Evolutionary conservation across 2,329 filamentous ascomycete species (phyloP), one percentile per base, ranked within the genome.

Genomic region (Massarina eburnea): DNA sequence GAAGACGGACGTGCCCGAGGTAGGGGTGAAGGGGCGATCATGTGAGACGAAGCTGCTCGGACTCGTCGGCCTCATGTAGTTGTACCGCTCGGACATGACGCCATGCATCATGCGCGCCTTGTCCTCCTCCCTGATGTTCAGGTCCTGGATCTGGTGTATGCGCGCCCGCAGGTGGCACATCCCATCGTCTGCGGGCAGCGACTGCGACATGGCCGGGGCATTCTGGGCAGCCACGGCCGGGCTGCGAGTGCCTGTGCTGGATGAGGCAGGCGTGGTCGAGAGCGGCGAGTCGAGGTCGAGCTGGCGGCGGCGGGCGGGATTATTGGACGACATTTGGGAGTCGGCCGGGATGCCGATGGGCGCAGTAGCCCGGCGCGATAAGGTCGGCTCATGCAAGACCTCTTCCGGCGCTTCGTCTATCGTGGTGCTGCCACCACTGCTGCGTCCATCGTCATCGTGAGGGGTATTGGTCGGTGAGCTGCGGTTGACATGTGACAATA

Each of bases 1-100:
- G 51, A 66, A 66, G 34, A 66, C 49, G 1, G 68, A 71, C 18
- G 59, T 60, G 8, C 55, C 57, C 6, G 68, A 71, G 20, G 57
- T 67, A 2, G 70, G 70, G 3, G 70, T 72, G 42, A 62, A 64
- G 12, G 70, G 68, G 21, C 67, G 61, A 34, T 72, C 69, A 49
- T 68, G 59, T 14, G 68, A 71, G 34, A 65, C 40, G 36, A 71
- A 66, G 58, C 68, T 72, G 46, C 59, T 67, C 5, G 70, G 68
- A 3, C 68, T 71, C 7, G 62, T 64, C 10, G 70, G 66, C 9
- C 68, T 58, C 48, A 70, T 58, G 27, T 58, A 48, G 51, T 67
- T 61, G 55, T 76, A 79, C 42, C 73, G 70, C 53, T 75, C 71
- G 37, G 69, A 77, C 76, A 79, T 79, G 46, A 79, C 60, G 29